These are phyloP conservation scores for Rhinocladiella similis DNA, from an alignment of 2,329 filamentous ascomycete genomes.

Conservation along the genomic window DNA sequence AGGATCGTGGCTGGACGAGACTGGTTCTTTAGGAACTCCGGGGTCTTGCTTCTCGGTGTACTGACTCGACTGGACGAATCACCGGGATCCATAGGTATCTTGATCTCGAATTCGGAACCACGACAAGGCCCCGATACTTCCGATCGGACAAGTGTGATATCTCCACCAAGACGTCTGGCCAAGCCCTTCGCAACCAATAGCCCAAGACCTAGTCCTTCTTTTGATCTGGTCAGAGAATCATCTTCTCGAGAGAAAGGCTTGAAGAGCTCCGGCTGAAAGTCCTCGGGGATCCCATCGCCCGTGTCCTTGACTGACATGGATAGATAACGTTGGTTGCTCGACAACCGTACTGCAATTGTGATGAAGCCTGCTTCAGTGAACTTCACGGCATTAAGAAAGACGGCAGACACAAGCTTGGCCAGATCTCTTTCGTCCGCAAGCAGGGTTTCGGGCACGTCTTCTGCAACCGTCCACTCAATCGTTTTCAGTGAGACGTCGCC, in stretches of 20 bases:
- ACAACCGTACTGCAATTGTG: conserved; percentile 55
- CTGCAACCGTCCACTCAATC: conserved; percentile 51
- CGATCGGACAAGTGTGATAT: conserved; percentile 64
- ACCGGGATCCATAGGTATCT: conserved; percentile 58
- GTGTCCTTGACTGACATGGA: conserved; percentile 65
- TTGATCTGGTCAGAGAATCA: conserved; percentile 64
- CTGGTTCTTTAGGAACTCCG: conserved; percentile 7
- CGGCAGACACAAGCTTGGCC: conserved; percentile 63
- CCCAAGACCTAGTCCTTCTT: conserved; percentile 68
- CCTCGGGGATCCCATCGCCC: conserved; percentile 66
- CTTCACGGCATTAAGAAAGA: conserved; percentile 68
- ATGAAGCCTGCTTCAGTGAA: conserved; percentile 68
- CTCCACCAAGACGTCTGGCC: conserved; percentile 67
- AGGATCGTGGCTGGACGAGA: conserved; percentile 6
- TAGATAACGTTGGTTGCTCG: conserved; percentile 53
- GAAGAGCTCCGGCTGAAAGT: conserved; percentile 67
- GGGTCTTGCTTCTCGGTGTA: conserved; percentile 50
- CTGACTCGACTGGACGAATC: conserved; percentile 51
- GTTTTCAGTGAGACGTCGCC: conserved; percentile 45
- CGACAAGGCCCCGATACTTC: conserved; percentile 60
- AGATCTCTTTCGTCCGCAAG: conserved; percentile 63
- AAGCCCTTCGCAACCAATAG: conserved; percentile 72
- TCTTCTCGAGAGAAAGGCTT: conserved; percentile 70
- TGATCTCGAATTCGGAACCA: conserved; percentile 69
- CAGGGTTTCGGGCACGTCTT: conserved; percentile 47